Conservation (phyloP, 495 filamentous ascomycete species). For the Penicillium nucicola region DNA sequence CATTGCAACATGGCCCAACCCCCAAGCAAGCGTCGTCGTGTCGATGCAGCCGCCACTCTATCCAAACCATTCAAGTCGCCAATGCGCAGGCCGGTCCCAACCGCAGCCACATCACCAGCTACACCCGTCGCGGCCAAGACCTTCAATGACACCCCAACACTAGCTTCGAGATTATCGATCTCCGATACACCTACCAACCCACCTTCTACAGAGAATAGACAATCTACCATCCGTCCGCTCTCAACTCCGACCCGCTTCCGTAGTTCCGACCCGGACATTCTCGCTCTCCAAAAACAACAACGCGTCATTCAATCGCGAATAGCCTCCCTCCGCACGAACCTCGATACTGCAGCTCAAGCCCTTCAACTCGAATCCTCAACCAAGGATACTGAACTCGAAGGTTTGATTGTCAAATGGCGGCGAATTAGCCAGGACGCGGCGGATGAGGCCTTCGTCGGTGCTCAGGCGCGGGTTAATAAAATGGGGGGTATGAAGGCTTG, state of each 20-base stretch:
- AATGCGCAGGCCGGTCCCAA: conserved; percentile 37
- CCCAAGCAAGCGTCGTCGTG: conserved; percentile 53
- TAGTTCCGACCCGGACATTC: conserved; percentile 18
- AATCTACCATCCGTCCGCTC: conserved; percentile 2
- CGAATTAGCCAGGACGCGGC: conserved; percentile 46
- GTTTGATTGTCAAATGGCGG: conserved; percentile 48
- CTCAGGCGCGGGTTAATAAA: conserved; percentile 37
- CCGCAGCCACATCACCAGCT: background rate
- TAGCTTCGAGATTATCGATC: background rate
- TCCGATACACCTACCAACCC: background rate
- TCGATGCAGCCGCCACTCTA: conserved; percentile 50
- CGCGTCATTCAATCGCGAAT: conserved; percentile 33
- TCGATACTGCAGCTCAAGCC: conserved; percentile 51
- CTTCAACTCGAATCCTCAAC: conserved; percentile 41
- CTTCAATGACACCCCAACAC: background rate
- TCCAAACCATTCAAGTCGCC: conserved; percentile 69
- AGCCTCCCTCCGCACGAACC: conserved; percentile 29
- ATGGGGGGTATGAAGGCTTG: conserved; percentile 60
- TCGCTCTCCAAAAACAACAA: conserved; percentile 32
- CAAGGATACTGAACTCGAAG: conserved; percentile 46
- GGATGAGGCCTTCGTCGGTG: conserved; percentile 46
- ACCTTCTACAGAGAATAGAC: background rate
- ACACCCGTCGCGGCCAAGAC: background rate
- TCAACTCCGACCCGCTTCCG: conserved; percentile 3
- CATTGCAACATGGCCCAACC: conserved; percentile 17